Base-by-base conservation (phyloP, 345 rosid species). In the Corymbia maculata region DNA sequence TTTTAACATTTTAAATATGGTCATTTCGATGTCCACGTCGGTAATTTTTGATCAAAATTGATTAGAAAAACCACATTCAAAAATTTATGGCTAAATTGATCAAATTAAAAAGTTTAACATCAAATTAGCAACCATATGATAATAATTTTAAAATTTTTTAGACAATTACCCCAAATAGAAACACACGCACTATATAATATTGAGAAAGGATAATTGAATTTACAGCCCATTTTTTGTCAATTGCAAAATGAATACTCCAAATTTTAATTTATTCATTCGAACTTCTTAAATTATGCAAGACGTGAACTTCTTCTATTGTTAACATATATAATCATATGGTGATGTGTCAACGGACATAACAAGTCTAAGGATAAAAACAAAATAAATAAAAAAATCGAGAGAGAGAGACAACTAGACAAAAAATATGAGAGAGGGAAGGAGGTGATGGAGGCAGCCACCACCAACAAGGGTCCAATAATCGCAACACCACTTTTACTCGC, bases 111-210 rank as follows among this genome's bases (percentile, higher is more conserved):
- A 68, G 44, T 8, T 30, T 8, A 30, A 7, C 36, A 30, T 6
- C 0, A 5, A 30, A 68, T 68, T 0, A 0, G 0, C 1, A 1
- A 0, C 1, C 21, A 15, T 32, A 15, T 2, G 7, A 68, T 30
- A 15, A 68, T 30, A 30, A 4, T 3, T 30, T 15, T 13, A 64
- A 6, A 13, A 6, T 1, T 6, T 28, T 64, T 13, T 64, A 13
- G 70, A 28, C 2, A 7, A n/a, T n/a, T 3, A 64, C 28, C 70
- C 2, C 2, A 0, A 64, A 9, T 13, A 64, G 28, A 30, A n/a
- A 14, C 75, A 68, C 42, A 4, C 11, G 16, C 1, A 6, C 8
- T 15, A 6, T 30, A 15, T 1, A 68, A 68, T 30, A 30, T 68
- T 16, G 10, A 15, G 42, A 30, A 30, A 16, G 44, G 36, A 66